These are phyloP conservation scores for Penicillium sclerotiorum DNA, from an alignment of 2,329 filamentous ascomycete genomes.

Conservation along the genomic window DNA sequence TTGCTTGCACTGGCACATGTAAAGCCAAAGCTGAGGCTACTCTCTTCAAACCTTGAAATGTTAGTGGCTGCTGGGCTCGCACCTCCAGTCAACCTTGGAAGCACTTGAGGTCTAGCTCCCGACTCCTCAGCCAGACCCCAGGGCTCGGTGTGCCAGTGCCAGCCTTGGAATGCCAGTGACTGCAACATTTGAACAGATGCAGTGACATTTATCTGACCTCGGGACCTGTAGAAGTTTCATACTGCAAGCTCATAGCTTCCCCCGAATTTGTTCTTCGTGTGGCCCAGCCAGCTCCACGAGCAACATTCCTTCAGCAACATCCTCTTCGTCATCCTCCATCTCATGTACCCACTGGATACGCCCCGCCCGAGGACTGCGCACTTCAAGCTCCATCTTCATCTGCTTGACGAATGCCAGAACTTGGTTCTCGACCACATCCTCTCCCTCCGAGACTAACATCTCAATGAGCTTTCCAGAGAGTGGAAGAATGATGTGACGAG, in stretches of 20 bases:
- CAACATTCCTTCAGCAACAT: conserved; percentile 59
- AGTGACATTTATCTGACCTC: background rate
- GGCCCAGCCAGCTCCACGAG: conserved; percentile 51
- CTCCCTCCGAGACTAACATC: conserved; percentile 57
- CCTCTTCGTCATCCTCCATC: conserved; percentile 53
- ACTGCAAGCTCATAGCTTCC: conserved; percentile 28
- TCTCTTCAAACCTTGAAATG: too few species aligned
- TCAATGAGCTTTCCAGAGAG: conserved; percentile 64
- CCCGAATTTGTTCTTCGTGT: conserved; percentile 27
- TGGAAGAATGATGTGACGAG: conserved; percentile 57
- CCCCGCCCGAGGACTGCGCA: conserved; percentile 54
- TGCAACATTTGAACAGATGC: too few species aligned
- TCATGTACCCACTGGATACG: conserved; percentile 56
- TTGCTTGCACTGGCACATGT: too few species aligned
- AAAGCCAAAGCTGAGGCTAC: too few species aligned
- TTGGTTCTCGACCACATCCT: conserved; percentile 54
- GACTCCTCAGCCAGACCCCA: too few species aligned
- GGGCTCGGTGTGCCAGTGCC: too few species aligned
- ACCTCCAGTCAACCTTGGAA: too few species aligned
- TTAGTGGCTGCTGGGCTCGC: too few species aligned
- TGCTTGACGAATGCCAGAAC: conserved; percentile 63
- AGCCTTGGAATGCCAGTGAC: too few species aligned
- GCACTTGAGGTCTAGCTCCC: too few species aligned
- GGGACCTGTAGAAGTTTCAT: background rate
- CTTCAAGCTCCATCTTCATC: conserved; percentile 72